These are phyloP conservation scores for Paramecium bursaria DNA, from an alignment of 73 alveolate genomes.

Conservation along the genomic window DNA sequence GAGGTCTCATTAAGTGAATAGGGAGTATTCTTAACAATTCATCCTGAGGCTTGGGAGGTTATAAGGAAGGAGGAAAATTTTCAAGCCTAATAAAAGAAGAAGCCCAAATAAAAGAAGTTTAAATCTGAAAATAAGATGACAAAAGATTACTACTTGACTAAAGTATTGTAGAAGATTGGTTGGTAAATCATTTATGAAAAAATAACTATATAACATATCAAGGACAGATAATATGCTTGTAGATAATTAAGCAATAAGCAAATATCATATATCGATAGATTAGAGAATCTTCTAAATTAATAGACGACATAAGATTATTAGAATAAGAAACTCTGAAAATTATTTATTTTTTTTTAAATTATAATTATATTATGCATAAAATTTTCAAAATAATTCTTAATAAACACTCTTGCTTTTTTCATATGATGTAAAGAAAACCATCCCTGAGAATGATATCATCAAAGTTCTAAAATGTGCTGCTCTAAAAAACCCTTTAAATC, in stretches of 20 bases:
- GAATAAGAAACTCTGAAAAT: slow-evolving; percentile 33
- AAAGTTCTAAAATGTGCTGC: slow-evolving; percentile 63
- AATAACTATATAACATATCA: not conserved
- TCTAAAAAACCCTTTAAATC: slow-evolving; percentile 53
- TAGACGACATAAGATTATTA: slow-evolving; percentile 27
- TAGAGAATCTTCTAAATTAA: slow-evolving; percentile 47
- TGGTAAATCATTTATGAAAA: slow-evolving; percentile 17
- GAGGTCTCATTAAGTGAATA: not conserved
- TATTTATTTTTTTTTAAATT: slow-evolving; percentile 30
- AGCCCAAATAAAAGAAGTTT: slow-evolving; percentile 26
- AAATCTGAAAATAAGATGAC: slow-evolving; percentile 16
- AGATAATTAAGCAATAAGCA: slow-evolving; percentile 17
- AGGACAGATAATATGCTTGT: not conserved
- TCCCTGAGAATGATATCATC: slow-evolving; percentile 58
- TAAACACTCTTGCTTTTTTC: slow-evolving; percentile 23
- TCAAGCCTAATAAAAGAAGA: slow-evolving; percentile 15
- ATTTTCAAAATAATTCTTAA: no score
- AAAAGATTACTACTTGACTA: slow-evolving; percentile 16
- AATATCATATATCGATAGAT: slow-evolving; percentile 37
- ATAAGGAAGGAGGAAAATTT: not conserved
- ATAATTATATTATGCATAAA: not conserved
- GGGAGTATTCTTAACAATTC: slow-evolving; percentile 48
- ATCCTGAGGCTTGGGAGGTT: slow-evolving; percentile 26
- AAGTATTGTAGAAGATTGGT: slow-evolving; percentile 21
- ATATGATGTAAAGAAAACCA: slow-evolving; percentile 63